Percentiles rank a stretch among this genome's conserved stretches.
phyloP scores from a whole-genome alignment of 768 basidiomycete species.

The Amanita rubescens region DNA sequence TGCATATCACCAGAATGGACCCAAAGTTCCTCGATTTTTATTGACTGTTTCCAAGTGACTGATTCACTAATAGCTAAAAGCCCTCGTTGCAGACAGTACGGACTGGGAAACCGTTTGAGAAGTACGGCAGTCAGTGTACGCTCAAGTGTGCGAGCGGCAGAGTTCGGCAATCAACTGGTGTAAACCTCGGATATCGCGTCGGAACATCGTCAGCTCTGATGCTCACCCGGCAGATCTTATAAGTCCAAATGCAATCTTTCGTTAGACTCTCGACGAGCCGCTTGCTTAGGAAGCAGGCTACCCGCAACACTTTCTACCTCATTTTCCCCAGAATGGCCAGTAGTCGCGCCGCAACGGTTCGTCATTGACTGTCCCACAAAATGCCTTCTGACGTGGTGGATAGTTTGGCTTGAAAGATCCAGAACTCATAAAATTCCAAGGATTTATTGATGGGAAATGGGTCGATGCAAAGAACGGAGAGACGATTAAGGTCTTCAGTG shows the following conservation, averaged over 20 bases:
- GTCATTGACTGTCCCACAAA: constrained; percentile 8
- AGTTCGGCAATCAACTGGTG: no score
- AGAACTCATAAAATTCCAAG: constrained; percentile 67
- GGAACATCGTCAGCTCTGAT: no score
- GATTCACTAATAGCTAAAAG: no score
- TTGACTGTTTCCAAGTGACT: no score
- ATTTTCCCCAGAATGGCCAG: constrained; percentile 49
- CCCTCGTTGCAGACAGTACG: no score
- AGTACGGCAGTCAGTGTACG: no score
- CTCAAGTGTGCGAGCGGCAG: no score
- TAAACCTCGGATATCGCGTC: no score
- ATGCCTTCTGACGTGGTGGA: background rate
- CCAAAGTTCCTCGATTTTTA: no score
- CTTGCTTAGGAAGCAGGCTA: background rate
- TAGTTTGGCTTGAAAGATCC: constrained; percentile 77
- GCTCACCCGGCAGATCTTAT: no score
- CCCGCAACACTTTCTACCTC: background rate
- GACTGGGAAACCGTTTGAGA: no score
- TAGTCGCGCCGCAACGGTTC: constrained; percentile 35
- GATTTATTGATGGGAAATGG: constrained; percentile 82
- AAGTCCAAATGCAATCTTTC: constrained; percentile 9
- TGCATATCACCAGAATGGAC: no score
- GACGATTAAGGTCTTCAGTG: constrained; percentile 72
- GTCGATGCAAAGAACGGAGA: constrained; percentile 68
- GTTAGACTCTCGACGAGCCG: constrained; percentile 17